Conservation (phyloP, 2,329 filamentous ascomycete species). For the Saccharata proteae region DNA sequence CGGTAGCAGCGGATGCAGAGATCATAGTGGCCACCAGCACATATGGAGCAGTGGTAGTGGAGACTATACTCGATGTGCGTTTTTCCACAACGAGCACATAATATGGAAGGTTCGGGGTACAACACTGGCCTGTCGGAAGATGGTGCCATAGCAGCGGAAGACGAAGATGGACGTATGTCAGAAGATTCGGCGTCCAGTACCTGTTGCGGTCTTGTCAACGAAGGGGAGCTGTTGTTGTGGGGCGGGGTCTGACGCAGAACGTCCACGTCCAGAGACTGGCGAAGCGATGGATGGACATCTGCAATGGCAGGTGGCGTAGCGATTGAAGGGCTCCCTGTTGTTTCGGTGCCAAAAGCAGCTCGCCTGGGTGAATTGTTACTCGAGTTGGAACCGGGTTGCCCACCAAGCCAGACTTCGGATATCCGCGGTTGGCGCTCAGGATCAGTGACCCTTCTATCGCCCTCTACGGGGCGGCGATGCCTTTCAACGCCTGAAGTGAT, state of each 20-base stretch:
- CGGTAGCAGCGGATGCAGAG: conserved; percentile 76
- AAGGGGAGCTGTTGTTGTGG: conserved; percentile 18
- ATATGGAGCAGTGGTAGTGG: conserved; percentile 70
- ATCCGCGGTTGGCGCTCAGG: conserved; percentile 19
- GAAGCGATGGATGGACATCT: conserved; percentile 3
- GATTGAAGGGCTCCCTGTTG: conserved; percentile 2
- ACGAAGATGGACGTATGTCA: conserved; percentile 5
- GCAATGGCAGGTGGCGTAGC: conserved; percentile 3
- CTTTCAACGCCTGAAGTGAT: conserved; percentile 13
- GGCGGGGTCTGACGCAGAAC: conserved; percentile 1
- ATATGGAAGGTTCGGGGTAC: conserved; percentile 59
- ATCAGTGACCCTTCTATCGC: conserved; percentile 32
- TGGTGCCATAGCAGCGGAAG: conserved; percentile 16
- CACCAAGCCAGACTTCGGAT: not conserved
- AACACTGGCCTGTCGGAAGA: conserved; percentile 17
- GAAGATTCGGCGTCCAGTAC: conserved; percentile 3
- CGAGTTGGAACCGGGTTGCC: conserved; percentile 8
- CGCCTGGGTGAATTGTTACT: conserved; percentile 19
- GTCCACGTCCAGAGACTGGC: conserved; percentile 2
- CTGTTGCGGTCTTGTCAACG: conserved; percentile 9
- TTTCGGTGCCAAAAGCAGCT: conserved; percentile 13
- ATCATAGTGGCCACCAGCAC: conserved; percentile 60
- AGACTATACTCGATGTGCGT: conserved; percentile 70
- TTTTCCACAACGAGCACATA: conserved; percentile 59
- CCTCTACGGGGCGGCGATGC: conserved; percentile 26